A percentile compares a stretch with the other conserved stretches of the same genome.
phyloP scores from a whole-genome alignment of 805 yeast species.

The Lachancea thermotolerans region DNA sequence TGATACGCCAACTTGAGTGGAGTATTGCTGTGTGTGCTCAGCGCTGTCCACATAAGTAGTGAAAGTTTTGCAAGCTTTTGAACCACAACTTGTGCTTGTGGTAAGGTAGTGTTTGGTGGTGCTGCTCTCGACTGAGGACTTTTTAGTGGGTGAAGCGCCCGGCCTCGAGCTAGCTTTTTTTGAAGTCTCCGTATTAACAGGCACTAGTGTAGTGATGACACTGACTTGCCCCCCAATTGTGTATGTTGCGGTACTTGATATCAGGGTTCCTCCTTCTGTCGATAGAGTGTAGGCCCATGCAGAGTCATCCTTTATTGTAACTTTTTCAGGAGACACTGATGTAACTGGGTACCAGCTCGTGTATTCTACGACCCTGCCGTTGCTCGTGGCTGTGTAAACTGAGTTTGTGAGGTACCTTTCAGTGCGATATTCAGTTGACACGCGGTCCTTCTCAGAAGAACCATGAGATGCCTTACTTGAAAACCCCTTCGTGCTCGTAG shows the following conservation, averaged over 20 bases:
- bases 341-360: slow-evolving; percentile 17
- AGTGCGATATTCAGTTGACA: background rate
- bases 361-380: slow-evolving; percentile 15
- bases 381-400: slow-evolving; percentile 12
- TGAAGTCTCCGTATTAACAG: slow-evolving; percentile 8
- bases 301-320: background rate
- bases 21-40: no score
- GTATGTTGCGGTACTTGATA: slow-evolving; percentile 4
- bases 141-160: no score
- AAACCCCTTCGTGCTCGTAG: no score
- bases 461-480: no score
- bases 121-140: no score
- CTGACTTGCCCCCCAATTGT: slow-evolving; percentile 21
- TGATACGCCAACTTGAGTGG: no score
- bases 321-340: slow-evolving; percentile 1
- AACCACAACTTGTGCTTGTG: no score
- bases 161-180: background rate
- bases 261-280: background rate
- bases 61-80: no score
- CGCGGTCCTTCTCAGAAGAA: no score
- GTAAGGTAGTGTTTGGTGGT: no score
- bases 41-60: no score
- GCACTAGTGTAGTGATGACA: slow-evolving; percentile 23
- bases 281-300: no score
- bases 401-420: background rate